Conservation (phyloP, 2,329 filamentous ascomycete genomes). For the Akanthomyces lecanii region DNA sequence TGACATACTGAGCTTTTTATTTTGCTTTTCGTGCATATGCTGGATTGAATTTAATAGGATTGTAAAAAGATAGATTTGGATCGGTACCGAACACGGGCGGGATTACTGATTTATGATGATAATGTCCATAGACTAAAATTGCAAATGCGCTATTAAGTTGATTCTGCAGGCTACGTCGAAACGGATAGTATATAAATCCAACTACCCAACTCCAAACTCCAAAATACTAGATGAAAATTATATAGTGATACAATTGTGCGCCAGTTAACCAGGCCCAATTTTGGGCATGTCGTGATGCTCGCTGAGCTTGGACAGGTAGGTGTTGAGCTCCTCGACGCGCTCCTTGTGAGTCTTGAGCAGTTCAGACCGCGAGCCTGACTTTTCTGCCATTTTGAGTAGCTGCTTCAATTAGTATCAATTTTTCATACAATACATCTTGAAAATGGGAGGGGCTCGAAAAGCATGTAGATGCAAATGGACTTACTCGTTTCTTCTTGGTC, state of each 20-base stretch:
- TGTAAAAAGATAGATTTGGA: conserved; percentile 11
- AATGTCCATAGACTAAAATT: conserved; percentile 17
- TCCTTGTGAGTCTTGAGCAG: conserved; percentile 96
- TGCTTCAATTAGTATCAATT: conserved; percentile 31
- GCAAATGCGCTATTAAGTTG: neutral
- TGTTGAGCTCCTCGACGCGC: conserved; percentile 91
- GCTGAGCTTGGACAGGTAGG: conserved; percentile 83
- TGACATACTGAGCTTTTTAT: neutral
- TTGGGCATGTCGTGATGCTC: conserved; percentile 96
- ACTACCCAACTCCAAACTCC: neutral
- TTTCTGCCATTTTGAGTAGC: conserved; percentile 75
- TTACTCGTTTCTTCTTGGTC: conserved; percentile 70
- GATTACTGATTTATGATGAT: conserved; percentile 12
- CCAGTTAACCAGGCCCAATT: conserved; percentile 53
- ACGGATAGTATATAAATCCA: neutral
- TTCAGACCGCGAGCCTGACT: conserved; percentile 57
- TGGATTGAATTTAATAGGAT: conserved; percentile 5
- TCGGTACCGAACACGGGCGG: conserved; percentile 7
- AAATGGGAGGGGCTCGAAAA: too few relatives aligned
- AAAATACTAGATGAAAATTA: neutral
- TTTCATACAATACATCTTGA: too few relatives aligned
- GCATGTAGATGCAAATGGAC: conserved; percentile 28
- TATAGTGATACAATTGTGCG: neutral
- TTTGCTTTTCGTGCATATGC: conserved; percentile 7
- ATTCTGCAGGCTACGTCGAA: neutral